Percentiles rank a stretch among this genome's conserved stretches.
Conservation (phyloP, 352 stramenopile species). For the Pythium pyrilobum region DNA sequence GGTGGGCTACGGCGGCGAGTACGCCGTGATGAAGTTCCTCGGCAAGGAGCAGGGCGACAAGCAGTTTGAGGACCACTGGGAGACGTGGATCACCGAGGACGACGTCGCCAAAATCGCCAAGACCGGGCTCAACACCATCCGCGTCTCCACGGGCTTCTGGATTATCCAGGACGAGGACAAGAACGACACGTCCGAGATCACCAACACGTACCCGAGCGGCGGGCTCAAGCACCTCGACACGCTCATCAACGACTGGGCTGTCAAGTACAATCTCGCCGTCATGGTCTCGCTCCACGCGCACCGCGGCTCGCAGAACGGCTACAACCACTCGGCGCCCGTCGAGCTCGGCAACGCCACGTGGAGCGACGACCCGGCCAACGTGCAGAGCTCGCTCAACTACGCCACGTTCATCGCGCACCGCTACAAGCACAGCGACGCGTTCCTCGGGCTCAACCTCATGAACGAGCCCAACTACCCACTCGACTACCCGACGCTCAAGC, state of each 20-base stretch:
- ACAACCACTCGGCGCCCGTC: slow-evolving; percentile 38
- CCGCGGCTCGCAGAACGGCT: slow-evolving; percentile 53
- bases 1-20: slow-evolving; percentile 15
- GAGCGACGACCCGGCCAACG: slow-evolving; percentile 20
- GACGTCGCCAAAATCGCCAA: slow-evolving; percentile 40
- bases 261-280: slow-evolving; percentile 49
- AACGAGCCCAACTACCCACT: slow-evolving; percentile 36
- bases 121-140: slow-evolving; percentile 26
- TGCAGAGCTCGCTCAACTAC: slow-evolving; percentile 32
- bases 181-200: not conserved
- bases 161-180: slow-evolving; percentile 30
- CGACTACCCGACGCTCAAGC: slow-evolving; percentile 13
- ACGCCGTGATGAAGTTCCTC: slow-evolving; percentile 7
- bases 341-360: slow-evolving; percentile 15
- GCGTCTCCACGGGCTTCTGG: slow-evolving; percentile 47
- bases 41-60: slow-evolving; percentile 19
- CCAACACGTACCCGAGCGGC: slow-evolving; percentile 14
- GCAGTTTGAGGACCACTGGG: slow-evolving; percentile 46
- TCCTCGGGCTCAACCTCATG: slow-evolving; percentile 49
- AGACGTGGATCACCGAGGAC: slow-evolving; percentile 45
- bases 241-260: slow-evolving; percentile 44
- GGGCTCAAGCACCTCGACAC: slow-evolving; percentile 43
- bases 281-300: slow-evolving; percentile 55
- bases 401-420: slow-evolving; percentile 34
- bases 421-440: slow-evolving; percentile 41